Conservation (phyloP, 768 basidiomycete genomes). For the Goffeauzyma gilvescens region DNA sequence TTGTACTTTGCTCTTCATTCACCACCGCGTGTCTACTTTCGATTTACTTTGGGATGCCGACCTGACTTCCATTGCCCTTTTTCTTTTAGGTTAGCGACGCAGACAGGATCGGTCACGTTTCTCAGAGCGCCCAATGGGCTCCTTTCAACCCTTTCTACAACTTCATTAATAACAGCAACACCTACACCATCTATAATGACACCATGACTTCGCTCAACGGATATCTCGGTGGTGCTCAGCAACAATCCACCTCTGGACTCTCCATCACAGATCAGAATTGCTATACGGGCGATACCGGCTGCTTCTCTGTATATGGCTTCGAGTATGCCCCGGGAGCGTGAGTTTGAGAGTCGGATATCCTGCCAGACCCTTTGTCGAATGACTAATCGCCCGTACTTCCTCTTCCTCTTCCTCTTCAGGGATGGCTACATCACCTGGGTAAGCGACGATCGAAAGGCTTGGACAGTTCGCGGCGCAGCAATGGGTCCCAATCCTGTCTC, state of each 20-base stretch:
- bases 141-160: conserved; percentile 58
- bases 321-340: conserved; percentile 59
- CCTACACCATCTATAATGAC: conserved; percentile 43
- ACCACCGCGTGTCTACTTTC: too few relatives aligned
- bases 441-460: conserved; percentile 41
- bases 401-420: conserved; percentile 1
- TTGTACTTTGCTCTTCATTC: too few relatives aligned
- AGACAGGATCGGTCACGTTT: conserved; percentile 41
- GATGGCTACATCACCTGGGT: conserved; percentile 62
- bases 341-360: conserved; percentile 9
- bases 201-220: conserved; percentile 16
- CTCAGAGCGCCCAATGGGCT: conserved; percentile 53
- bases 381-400: too few relatives aligned
- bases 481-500: conserved; percentile 46
- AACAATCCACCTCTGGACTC: conserved; percentile 63
- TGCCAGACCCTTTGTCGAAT: not conserved
- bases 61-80: too few relatives aligned
- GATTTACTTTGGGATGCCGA: too few relatives aligned
- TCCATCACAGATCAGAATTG: conserved; percentile 53
- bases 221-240: conserved; percentile 48
- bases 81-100: too few relatives aligned
- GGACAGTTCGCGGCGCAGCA: conserved; percentile 39
- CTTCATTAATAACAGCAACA: conserved; percentile 37
- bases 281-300: conserved; percentile 39
- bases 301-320: conserved; percentile 56